Evolutionary conservation across 352 stramenopile species (phyloP).

Genomic region (Globisporangium iwayamae): DNA sequence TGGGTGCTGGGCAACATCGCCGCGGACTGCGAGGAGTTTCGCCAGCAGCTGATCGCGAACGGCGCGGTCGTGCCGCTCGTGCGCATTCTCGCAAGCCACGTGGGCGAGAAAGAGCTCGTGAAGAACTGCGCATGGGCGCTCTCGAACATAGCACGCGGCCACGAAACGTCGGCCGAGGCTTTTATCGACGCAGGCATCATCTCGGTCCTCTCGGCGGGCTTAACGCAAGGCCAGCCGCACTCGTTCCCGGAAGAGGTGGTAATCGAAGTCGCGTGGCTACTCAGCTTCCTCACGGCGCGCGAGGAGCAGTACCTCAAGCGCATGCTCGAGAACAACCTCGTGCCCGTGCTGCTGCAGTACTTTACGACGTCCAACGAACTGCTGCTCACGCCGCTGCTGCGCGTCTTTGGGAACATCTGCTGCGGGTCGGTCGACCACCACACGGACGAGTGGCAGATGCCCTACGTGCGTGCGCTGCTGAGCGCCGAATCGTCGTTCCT

Average conservation of each 20-base stretch:
- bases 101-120: conserved; percentile 30
- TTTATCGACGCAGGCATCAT: conserved; percentile 76
- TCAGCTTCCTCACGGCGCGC: conserved; percentile 84
- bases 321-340: conserved; percentile 55
- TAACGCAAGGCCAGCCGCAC: conserved; percentile 25
- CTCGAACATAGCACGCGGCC: conserved; percentile 78
- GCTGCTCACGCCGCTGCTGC: conserved; percentile 69
- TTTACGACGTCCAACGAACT: conserved; percentile 59
- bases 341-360: conserved; percentile 51
- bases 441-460: conserved; percentile 71
- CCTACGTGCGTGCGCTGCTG: conserved; percentile 46
- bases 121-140: conserved; percentile 74
- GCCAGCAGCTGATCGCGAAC: conserved; percentile 70
- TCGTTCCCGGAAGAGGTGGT: conserved; percentile 51
- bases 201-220: conserved; percentile 35
- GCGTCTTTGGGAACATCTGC: conserved; percentile 80
- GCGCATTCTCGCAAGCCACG: conserved; percentile 32
- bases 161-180: conserved; percentile 65
- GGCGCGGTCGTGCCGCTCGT: conserved; percentile 51
- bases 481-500: conserved; percentile 48
- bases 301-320: conserved; percentile 67
- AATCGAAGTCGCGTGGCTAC: conserved; percentile 80
- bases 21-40: conserved; percentile 80
- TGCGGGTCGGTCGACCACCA: conserved; percentile 63
- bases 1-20: conserved; percentile 87